Conservation (phyloP, 345 rosid species). For the Capsella bursapastoris region DNA sequence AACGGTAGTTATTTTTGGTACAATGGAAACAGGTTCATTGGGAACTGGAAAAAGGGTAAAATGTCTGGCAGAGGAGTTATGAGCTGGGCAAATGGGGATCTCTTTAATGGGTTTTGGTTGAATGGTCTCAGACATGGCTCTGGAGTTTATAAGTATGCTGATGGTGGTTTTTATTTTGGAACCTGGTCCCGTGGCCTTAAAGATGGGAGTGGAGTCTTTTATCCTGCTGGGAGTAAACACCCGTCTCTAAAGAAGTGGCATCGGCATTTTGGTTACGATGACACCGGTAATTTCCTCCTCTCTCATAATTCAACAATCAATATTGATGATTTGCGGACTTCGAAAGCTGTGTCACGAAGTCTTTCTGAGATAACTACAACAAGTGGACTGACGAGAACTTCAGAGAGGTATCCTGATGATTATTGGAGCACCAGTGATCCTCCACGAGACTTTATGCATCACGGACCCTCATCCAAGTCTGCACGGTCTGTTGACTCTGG, state of each 20-base stretch:
- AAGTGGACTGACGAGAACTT: conserved; percentile 48
- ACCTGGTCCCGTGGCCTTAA: conserved; percentile 76
- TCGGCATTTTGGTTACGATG: conserved; percentile 52
- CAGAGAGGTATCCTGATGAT: conserved; percentile 61
- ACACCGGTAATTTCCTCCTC: conserved; percentile 41
- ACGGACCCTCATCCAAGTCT: conserved; percentile 49
- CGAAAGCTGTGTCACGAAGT: conserved; percentile 59
- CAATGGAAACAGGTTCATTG: conserved; percentile 74
- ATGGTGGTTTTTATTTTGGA: conserved; percentile 88
- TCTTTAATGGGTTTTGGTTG: conserved; percentile 80
- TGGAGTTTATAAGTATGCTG: conserved; percentile 76
- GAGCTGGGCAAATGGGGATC: conserved; percentile 89
- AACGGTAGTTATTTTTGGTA: conserved; percentile 80
- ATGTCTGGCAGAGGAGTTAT: conserved; percentile 91
- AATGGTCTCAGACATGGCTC: conserved; percentile 84
- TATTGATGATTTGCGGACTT: conserved; percentile 47
- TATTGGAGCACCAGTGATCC: conserved; percentile 46
- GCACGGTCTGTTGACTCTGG: conserved; percentile 42
- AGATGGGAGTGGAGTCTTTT: conserved; percentile 88
- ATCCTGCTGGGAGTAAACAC: conserved; percentile 79
- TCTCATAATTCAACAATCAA: conserved; percentile 52
- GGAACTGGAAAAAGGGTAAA: conserved; percentile 83
- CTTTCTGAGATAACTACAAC: conserved; percentile 66
- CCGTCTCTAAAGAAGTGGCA: conserved; percentile 64
- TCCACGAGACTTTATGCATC: conserved; percentile 46